Conservation (phyloP, 495 filamentous ascomycete genomes). For the Aspergillus bridgeri region DNA sequence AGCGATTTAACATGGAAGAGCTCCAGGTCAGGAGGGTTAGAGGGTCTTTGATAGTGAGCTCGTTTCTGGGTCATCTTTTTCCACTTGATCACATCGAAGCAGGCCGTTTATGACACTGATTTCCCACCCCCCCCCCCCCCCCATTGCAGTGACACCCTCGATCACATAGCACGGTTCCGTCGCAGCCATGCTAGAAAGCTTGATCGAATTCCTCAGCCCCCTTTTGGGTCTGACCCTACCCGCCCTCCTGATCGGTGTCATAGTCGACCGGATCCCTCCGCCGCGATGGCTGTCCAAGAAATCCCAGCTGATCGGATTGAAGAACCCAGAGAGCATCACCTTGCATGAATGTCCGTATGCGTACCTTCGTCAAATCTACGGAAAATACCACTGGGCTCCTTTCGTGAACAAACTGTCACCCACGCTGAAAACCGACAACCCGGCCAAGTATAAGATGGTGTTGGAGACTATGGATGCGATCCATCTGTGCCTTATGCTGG, state of each 20-base stretch:
- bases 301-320: constrained; percentile 15
- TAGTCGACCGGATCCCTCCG: constrained; percentile 14
- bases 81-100: too few species aligned
- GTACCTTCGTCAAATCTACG: constrained; percentile 22
- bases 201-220: too few species aligned
- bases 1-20: too few species aligned
- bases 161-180: too few species aligned
- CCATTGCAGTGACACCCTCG: too few species aligned
- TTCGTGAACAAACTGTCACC: constrained; percentile 27
- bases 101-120: too few species aligned
- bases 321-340: constrained; percentile 14
- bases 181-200: too few species aligned
- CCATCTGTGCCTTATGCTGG: constrained; percentile 31
- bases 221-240: too few species aligned
- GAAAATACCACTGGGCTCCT: constrained; percentile 26
- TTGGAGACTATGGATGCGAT: constrained; percentile 31
- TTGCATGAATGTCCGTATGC: constrained; percentile 20
- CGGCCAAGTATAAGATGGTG: constrained; percentile 19
- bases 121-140: too few species aligned
- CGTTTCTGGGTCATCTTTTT: too few species aligned
- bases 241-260: not conserved
- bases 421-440: constrained; percentile 19
- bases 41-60: too few species aligned
- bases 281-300: constrained; percentile 17
- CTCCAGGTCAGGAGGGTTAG: too few species aligned